Conservation (phyloP, 805 yeast species). For the Kregervanrija delftensis region DNA sequence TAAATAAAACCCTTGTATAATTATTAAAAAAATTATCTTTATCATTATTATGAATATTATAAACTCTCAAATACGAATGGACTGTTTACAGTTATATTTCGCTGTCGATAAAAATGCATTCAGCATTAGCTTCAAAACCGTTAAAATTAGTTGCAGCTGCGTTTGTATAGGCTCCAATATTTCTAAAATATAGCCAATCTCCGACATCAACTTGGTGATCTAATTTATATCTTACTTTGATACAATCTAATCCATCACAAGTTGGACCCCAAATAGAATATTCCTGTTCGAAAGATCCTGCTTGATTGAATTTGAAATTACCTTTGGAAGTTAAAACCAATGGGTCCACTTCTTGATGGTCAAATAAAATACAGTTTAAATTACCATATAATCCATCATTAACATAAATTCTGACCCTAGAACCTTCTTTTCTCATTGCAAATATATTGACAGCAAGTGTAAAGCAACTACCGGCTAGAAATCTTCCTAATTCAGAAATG, state of each 20-base stretch:
- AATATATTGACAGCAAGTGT: conserved; percentile 79
- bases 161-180: conserved; percentile 86
- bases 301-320: conserved; percentile 23
- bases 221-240: conserved; percentile 46
- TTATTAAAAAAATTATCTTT: neutral
- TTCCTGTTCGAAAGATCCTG: conserved; percentile 5
- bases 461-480: conserved; percentile 77
- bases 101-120: conserved; percentile 54
- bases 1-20: neutral
- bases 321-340: conserved; percentile 53
- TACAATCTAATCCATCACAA: conserved; percentile 92
- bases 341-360: conserved; percentile 78
- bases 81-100: neutral
- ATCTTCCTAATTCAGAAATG: conserved; percentile 94
- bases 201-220: conserved; percentile 66
- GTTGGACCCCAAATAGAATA: conserved; percentile 97
- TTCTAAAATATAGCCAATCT: conserved; percentile 85
- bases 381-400: conserved; percentile 96
- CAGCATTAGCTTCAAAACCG: conserved; percentile 65
- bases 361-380: conserved; percentile 87
- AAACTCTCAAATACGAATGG: neutral
- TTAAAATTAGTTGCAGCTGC: conserved; percentile 92
- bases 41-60: neutral
- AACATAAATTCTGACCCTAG: conserved; percentile 68
- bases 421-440: conserved; percentile 54